These are phyloP conservation scores for Brassica rapa DNA, from an alignment of 345 rosid genomes.

Conservation along the genomic window DNA sequence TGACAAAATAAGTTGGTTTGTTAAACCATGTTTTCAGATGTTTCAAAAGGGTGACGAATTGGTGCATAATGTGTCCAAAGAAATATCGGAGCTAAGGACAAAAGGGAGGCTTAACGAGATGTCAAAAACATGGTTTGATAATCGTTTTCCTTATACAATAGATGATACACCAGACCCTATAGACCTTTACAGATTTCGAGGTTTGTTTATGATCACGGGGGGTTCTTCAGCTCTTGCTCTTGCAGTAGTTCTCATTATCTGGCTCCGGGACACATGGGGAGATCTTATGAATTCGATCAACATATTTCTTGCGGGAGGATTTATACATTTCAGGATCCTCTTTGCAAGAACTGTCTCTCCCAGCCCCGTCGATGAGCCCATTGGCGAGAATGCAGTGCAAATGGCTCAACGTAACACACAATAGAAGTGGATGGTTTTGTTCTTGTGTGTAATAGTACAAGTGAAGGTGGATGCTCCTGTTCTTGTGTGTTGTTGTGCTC, in stretches of 20 bases:
- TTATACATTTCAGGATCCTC: neutral
- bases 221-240: slow-evolving; percentile 23
- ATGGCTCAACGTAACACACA: slow-evolving; percentile 10
- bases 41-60: slow-evolving; percentile 23
- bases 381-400: slow-evolving; percentile 6
- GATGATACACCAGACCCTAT: slow-evolving; percentile 33
- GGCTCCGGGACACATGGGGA: slow-evolving; percentile 14
- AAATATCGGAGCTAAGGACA: slow-evolving; percentile 11
- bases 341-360: slow-evolving; percentile 18
- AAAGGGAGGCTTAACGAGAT: slow-evolving; percentile 10
- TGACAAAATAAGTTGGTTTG: neutral
- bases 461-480: neutral
- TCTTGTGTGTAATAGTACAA: neutral
- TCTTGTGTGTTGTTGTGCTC: neutral
- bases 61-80: slow-evolving; percentile 18
- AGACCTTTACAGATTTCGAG: slow-evolving; percentile 28
- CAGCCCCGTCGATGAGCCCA: slow-evolving; percentile 3
- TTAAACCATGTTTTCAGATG: slow-evolving; percentile 32
- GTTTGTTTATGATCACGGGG: slow-evolving; percentile 37
- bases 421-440: neutral
- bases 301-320: neutral
- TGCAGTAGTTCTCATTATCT: neutral
- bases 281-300: neutral
- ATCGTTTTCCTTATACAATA: neutral
- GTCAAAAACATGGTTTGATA: slow-evolving; percentile 29